Evolutionary conservation across 139 green algal genomes (phyloP), one percentile per base, ranked within the genome.

Genomic region (Edaphochlamys debaryana): DNA sequence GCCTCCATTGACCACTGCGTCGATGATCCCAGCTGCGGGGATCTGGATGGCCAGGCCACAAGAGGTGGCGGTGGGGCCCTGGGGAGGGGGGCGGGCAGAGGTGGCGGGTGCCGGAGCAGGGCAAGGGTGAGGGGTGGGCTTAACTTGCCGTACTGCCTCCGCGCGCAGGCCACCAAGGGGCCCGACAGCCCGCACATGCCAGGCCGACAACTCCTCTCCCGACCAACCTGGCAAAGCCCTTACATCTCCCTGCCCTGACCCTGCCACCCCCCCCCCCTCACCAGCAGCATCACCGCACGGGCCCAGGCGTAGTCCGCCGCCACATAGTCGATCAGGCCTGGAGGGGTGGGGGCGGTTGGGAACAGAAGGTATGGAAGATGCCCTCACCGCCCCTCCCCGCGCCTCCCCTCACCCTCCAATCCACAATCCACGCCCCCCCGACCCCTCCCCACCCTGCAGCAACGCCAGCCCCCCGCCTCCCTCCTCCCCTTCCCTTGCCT

Each of bases 221-320:
- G n/a, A n/a, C n/a, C n/a, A n/a, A n/a, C n/a, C n/a, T n/a, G n/a
- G n/a, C n/a, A n/a, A n/a, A n/a, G n/a, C n/a, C n/a, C n/a, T n/a
- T n/a, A n/a, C n/a, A n/a, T n/a, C n/a, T n/a, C n/a, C n/a, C n/a
- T n/a, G n/a, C n/a, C n/a, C n/a, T n/a, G n/a, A n/a, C n/a, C n/a
- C n/a, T n/a, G n/a, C n/a, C n/a, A 54, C 11, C 45, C 45, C 45
- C 45, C 9, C 45, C 9, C 45, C 11, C 74, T 15, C 76, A 82
- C 92, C 56, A 98, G 87, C 29, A 99, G 87, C 67, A 99, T 88
- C 15, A 99, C 97, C 23, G 97, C 94, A 0, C 94, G 85, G 0
- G 96, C 97, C 97, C 97, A 99, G 17, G 99, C 90, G 86, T 98
- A 99, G 89, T 99, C 97, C 8, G 91, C 94, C 40, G 99, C 79